Evolutionary conservation across 176 grass and related monocot genomes (phyloP).

Genomic region (Miscanthus lutarioriparius): DNA sequence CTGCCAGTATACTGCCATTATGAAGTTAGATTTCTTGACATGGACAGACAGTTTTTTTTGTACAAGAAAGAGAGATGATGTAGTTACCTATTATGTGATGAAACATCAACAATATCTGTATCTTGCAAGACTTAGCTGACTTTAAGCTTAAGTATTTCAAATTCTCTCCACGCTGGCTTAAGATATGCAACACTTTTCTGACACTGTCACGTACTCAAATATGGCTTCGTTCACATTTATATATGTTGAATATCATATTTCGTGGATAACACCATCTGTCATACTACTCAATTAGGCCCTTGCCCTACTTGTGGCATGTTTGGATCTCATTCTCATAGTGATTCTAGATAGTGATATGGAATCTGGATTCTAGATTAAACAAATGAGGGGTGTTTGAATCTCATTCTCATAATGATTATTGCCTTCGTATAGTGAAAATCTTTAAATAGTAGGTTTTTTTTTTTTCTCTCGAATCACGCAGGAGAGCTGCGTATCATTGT

Average conservation of each 20-base stretch:
- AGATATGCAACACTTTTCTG: conserved; percentile 4
- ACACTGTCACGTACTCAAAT: conserved; percentile 7
- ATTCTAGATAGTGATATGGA: neutral
- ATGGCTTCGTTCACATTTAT: neutral
- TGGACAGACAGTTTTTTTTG: neutral
- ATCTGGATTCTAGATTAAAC: neutral
- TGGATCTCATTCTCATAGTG: neutral
- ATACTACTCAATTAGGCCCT: neutral
- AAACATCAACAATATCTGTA: conserved; percentile 16
- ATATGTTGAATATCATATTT: neutral
- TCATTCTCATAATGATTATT: neutral
- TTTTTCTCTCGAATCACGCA: too few relatives aligned
- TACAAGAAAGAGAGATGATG: neutral
- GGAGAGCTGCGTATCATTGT: too few relatives aligned
- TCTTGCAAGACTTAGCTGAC: neutral
- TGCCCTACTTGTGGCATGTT: neutral
- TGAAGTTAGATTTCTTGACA: conserved; percentile 26
- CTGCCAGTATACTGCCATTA: neutral
- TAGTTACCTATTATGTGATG: conserved; percentile 25
- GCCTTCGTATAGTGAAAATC: neutral
- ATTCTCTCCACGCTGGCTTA: conserved; percentile 15
- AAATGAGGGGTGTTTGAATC: neutral
- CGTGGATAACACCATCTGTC: neutral
- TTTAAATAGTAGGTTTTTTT: neutral
- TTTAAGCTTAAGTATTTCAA: neutral